A percentile compares a stretch with the other conserved stretches of the same genome.
phyloP scores from a whole-genome alignment of 2,329 filamentous ascomycete genomes.

The Incumbomyces lentus region DNA sequence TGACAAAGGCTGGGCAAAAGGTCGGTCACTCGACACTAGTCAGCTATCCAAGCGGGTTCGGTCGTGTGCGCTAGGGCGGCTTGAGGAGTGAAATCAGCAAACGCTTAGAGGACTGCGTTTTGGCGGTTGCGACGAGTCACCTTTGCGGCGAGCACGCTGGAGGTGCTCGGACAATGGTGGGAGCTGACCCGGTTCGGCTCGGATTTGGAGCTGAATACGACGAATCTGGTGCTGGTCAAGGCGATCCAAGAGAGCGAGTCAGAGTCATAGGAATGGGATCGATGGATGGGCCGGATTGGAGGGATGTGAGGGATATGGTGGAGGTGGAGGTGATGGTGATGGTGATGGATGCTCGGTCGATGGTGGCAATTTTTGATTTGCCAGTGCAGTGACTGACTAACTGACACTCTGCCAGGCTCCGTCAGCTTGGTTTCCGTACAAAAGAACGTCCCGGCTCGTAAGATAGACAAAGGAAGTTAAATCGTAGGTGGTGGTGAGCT shows the following conservation, averaged over 20 bases:
- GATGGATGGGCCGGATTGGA: no score
- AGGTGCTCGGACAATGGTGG: slow-evolving; percentile 1
- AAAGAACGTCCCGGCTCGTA: background rate
- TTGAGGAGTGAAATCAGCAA: slow-evolving; percentile 26
- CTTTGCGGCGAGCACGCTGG: slow-evolving; percentile 4
- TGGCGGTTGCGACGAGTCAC: slow-evolving; percentile 15
- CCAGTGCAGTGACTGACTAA: no score
- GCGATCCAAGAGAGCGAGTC: background rate
- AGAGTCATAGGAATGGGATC: slow-evolving; percentile 3
- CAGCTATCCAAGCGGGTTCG: background rate
- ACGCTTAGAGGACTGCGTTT: slow-evolving; percentile 25
- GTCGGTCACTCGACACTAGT: slow-evolving; percentile 3
- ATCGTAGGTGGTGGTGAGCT: background rate
- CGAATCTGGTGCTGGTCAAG: background rate
- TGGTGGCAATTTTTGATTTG: background rate
- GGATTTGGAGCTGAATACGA: no score
- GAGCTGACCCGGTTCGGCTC: background rate
- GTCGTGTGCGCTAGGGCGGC: slow-evolving; percentile 23
- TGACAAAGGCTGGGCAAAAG: background rate
- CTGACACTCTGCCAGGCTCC: no score
- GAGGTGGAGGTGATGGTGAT: no score
- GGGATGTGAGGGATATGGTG: background rate
- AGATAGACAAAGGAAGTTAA: background rate
- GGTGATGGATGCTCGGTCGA: background rate
- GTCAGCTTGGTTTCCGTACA: background rate